Conservation (phyloP, 225 moss, liverwort and hornwort genomes). For the Sphagnum tenellum region DNA sequence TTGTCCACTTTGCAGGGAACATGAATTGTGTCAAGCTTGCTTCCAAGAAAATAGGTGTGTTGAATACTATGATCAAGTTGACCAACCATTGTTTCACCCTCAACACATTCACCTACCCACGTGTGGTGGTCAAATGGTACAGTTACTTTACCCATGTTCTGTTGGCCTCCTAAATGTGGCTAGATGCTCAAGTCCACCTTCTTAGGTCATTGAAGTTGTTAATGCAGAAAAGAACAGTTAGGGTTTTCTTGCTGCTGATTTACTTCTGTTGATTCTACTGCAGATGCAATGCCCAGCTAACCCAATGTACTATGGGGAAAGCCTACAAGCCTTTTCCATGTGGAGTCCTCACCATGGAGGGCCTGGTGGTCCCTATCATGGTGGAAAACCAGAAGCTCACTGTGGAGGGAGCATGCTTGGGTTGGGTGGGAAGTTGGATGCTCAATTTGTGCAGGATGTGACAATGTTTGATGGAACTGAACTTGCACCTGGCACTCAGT, state of each 20-base stretch:
- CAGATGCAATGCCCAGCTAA: conserved; percentile 59
- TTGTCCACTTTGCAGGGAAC: conserved; percentile 34
- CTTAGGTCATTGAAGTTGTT: too few relatives aligned
- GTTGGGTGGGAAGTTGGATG: conserved; percentile 55
- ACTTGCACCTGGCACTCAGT: conserved; percentile 56
- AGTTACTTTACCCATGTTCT: background rate
- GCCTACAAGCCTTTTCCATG: conserved; percentile 20
- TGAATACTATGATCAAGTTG: conserved; percentile 55
- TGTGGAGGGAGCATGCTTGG: conserved; percentile 20
- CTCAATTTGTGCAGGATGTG: conserved; percentile 91
- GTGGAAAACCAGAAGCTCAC: conserved; percentile 26
- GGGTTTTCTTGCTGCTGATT: too few relatives aligned
- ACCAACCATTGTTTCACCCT: conserved; percentile 60
- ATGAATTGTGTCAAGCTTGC: conserved; percentile 60
- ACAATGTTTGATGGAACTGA: conserved; percentile 94
- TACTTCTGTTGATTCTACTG: background rate
- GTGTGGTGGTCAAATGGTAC: conserved; percentile 21
- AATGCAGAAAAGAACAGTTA: too few relatives aligned
- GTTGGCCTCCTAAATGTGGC: too few relatives aligned
- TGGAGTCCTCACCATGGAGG: conserved; percentile 23
- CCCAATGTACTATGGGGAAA: conserved; percentile 36
- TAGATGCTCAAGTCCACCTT: too few relatives aligned
- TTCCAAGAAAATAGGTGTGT: conserved; percentile 29
- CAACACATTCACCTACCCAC: conserved; percentile 34
- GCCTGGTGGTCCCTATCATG: conserved; percentile 25